Conservation (phyloP, 805 yeast genomes). For the Starmerella cellae region DNA sequence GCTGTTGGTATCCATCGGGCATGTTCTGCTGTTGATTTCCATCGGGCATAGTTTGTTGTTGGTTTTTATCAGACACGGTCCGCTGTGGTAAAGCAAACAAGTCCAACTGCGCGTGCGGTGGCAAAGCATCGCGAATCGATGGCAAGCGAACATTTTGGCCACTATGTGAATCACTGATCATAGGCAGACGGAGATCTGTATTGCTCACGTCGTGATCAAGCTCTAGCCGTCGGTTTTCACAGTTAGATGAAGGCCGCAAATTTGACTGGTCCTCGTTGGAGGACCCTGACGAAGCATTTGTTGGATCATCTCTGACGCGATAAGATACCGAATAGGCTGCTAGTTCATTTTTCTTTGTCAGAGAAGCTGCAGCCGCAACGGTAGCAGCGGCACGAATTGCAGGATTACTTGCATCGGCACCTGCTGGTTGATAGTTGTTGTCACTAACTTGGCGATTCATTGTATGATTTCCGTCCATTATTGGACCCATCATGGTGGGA, state of each 20-base stretch:
- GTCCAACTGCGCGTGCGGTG: constrained; percentile 7
- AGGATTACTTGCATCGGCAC: too few species aligned
- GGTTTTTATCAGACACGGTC: too few species aligned
- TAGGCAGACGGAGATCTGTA: not conserved
- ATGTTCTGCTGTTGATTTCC: too few species aligned
- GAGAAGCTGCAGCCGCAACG: not conserved
- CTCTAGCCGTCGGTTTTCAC: not conserved
- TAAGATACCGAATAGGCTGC: not conserved
- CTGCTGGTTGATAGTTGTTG: too few species aligned
- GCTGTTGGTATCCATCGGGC: too few species aligned
- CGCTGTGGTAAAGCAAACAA: not conserved
- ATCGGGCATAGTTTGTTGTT: too few species aligned
- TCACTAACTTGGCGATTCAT: too few species aligned
- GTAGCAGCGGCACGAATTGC: not conserved
- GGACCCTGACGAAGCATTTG: not conserved
- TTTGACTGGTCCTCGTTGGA: not conserved
- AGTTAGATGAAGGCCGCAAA: not conserved
- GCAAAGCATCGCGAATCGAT: constrained; percentile 5
- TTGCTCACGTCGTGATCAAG: not conserved
- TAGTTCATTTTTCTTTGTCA: not conserved
- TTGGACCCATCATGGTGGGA: too few species aligned
- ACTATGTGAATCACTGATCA: not conserved
- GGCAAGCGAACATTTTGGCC: constrained; percentile 1
- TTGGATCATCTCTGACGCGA: not conserved
- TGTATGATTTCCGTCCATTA: too few species aligned